Evolutionary conservation across 106 monocot species (phyloP), one percentile per base, ranked within the genome.

Genomic region (Allium fistulosum): DNA sequence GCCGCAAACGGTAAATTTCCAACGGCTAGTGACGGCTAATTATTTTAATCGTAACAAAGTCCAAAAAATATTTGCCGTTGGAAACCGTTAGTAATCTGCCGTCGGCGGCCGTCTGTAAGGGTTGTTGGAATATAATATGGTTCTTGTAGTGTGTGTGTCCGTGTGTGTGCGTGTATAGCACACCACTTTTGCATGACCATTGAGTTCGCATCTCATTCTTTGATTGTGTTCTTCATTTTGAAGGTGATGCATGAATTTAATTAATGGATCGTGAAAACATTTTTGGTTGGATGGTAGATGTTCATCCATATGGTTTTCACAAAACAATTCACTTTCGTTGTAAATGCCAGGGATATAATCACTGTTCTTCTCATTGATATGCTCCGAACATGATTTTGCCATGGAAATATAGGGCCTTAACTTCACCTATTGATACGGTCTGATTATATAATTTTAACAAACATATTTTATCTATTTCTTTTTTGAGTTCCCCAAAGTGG

Each of bases 281-380:
- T 18, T 68, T 37, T 68, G 22, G 22, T 68, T 27, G 27, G 68
- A 55, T 9, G 52, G 48, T 53, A 68, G 27, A 13, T 68, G 53
- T 55, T 68, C 27, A 37, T 53, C 48, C 11, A 28, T 53, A 14
- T 53, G 12, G 12, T 26, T 48, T 37, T 53, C 27, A 53, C 15
- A 55, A 55, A 68, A 8, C 11, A 53, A 13, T 55, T 10, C 68
- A 68, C 68, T 53, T 68, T 15, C 27, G 6, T 8, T 55, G 15
- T 51, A 68, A 53, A 53, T 55, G 7, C 28, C 53, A 28, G 52
- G 53, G 28, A 12, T 49, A 28, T 6, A 48, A 16, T 68, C 8
- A 11, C 13, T 53, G 55, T 2, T 55, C 68, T 28, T 68, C 68
- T 22, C 22, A 22, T 22, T 22, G 22, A 22, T 22, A 22, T 68